Conservation (phyloP, 1,284 basidiomycete species). For the Pseudozyma hubeiensis region DNA sequence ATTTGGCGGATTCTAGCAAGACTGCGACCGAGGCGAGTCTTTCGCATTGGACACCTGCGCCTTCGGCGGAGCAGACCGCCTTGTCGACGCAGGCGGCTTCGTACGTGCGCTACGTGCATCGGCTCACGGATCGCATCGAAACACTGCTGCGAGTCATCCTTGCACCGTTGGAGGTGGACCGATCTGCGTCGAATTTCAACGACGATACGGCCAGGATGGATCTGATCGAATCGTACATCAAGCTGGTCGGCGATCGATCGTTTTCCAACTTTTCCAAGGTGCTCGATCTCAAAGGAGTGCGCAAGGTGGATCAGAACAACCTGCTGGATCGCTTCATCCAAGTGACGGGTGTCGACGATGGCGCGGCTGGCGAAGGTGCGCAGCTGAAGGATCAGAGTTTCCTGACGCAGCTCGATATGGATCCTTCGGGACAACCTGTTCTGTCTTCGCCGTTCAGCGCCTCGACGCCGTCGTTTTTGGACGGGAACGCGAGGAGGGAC, state of each 20-base stretch:
- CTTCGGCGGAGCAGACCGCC: constrained; percentile 38
- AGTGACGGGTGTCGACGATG: constrained; percentile 73
- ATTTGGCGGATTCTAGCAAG: constrained; percentile 19
- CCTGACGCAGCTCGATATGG: constrained; percentile 86
- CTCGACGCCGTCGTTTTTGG: constrained; percentile 39
- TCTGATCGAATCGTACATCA: constrained; percentile 57
- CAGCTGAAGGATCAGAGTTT: constrained; percentile 45
- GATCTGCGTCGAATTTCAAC: neutral
- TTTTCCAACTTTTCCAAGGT: constrained; percentile 81
- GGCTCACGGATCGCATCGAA: constrained; percentile 49
- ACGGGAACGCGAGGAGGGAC: constrained; percentile 19
- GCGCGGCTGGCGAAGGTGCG: neutral
- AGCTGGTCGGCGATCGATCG: constrained; percentile 57
- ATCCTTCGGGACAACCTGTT: constrained; percentile 72
- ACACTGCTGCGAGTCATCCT: constrained; percentile 54
- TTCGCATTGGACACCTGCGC: constrained; percentile 35
- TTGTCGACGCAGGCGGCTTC: constrained; percentile 37
- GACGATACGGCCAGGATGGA: constrained; percentile 10
- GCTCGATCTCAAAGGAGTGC: constrained; percentile 84
- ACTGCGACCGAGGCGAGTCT: constrained; percentile 27
- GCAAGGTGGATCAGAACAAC: constrained; percentile 84
- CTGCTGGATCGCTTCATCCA: constrained; percentile 90
- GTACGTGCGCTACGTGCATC: constrained; percentile 59
- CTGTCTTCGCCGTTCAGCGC: constrained; percentile 41
- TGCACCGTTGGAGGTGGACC: constrained; percentile 24